Conservation (phyloP, 495 filamentous ascomycete genomes). For the Hyaloscypha bicolor region DNA sequence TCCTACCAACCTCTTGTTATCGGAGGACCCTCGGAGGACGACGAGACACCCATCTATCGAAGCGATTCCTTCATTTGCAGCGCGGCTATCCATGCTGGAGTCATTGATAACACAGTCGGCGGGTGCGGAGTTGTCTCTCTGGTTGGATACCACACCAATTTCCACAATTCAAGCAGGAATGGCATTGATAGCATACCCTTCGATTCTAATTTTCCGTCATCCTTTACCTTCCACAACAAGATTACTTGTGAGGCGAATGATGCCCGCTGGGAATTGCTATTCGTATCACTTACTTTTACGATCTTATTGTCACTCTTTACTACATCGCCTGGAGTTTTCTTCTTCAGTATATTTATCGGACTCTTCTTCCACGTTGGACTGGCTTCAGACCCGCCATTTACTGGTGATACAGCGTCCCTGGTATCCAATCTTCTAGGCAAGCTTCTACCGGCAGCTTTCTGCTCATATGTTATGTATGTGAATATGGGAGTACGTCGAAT, state of each 20-base stretch:
- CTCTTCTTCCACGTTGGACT: slow-evolving; percentile 79
- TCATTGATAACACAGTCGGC: slow-evolving; percentile 66
- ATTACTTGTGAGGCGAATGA: slow-evolving; percentile 61
- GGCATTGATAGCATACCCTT: slow-evolving; percentile 71
- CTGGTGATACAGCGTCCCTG: slow-evolving; percentile 51
- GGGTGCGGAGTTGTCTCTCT: slow-evolving; percentile 76
- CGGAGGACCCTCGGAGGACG: slow-evolving; percentile 63
- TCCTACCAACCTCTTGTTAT: slow-evolving; percentile 73
- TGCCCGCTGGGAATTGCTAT: slow-evolving; percentile 72
- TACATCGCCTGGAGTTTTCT: slow-evolving; percentile 67
- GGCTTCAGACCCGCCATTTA: slow-evolving; percentile 71
- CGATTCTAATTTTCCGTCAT: slow-evolving; percentile 75
- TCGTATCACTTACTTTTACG: slow-evolving; percentile 71
- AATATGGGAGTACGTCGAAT: slow-evolving; percentile 59
- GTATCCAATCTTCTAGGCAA: slow-evolving; percentile 72
- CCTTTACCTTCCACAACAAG: slow-evolving; percentile 62
- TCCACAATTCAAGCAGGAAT: slow-evolving; percentile 57
- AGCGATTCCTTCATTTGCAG: slow-evolving; percentile 85
- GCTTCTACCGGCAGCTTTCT: slow-evolving; percentile 76
- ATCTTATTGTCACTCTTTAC: slow-evolving; percentile 68
- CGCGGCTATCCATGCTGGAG: slow-evolving; percentile 76
- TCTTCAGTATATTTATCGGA: slow-evolving; percentile 70
- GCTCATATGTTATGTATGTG: slow-evolving; percentile 72
- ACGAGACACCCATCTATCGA: slow-evolving; percentile 60
- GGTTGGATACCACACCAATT: slow-evolving; percentile 67